Percentiles rank a stretch among this genome's conserved stretches.
These are phyloP conservation scores for Gaeumannomyces sp. DNA, from an alignment of 2,329 filamentous ascomycete genomes.

Conservation along the genomic window DNA sequence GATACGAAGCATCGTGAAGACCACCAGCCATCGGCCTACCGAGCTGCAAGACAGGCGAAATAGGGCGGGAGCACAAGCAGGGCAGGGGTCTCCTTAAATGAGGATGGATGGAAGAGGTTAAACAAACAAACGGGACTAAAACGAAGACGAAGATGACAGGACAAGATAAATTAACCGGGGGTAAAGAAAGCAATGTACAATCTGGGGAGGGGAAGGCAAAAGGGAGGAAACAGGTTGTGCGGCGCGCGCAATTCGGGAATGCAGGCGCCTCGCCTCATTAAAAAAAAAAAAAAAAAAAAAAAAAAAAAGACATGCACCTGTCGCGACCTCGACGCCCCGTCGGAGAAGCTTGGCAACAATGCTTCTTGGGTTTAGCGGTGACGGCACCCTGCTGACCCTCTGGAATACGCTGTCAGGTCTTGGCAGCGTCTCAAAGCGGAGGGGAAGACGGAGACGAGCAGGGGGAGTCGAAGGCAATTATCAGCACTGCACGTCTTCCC, in stretches of 20 bases:
- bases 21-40: neutral
- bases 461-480: no score
- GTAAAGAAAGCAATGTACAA: neutral
- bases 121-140: neutral
- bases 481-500: neutral
- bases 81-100: neutral
- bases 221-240: neutral
- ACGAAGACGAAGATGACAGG: no score
- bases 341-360: neutral
- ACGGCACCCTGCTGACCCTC: neutral
- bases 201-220: neutral
- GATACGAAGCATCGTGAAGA: slow-evolving; percentile 44
- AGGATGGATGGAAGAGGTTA: neutral
- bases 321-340: neutral
- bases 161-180: neutral
- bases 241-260: neutral
- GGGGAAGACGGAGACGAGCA: neutral
- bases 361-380: neutral
- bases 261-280: neutral
- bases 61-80: neutral
- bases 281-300: no score
- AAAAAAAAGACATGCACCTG: neutral
- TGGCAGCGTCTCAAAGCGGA: neutral
- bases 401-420: neutral
- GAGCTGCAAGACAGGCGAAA: neutral